phyloP scores from a whole-genome alignment of 73 alveolate genomes.

The Blepharisma stoltei region DNA sequence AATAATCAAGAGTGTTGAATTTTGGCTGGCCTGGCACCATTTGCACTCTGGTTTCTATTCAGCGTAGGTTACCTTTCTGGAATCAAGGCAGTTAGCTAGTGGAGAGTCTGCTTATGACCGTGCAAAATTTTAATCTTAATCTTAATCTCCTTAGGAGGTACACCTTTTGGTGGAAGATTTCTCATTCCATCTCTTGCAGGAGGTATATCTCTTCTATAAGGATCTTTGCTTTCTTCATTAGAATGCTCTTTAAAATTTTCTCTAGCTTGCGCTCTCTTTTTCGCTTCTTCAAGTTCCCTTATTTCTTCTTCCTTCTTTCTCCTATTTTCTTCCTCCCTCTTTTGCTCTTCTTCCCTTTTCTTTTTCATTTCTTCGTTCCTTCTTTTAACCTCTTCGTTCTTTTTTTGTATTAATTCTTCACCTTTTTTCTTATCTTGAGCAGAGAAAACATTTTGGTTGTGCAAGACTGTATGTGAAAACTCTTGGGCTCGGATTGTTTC shows the following conservation, averaged over 20 bases:
- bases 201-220: background rate
- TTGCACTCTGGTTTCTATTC: no score
- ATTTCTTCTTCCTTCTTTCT: background rate
- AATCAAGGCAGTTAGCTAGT: no score
- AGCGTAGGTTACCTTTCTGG: no score
- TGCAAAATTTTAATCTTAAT: background rate
- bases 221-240: background rate
- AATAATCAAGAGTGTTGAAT: no score
- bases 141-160: constrained; percentile 4
- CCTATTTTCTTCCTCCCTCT: constrained; percentile 8
- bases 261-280: background rate
- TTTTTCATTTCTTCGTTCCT: background rate
- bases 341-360: constrained; percentile 18
- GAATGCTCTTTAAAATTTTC: background rate
- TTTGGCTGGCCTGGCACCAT: no score
- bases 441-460: constrained; percentile 56
- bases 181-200: background rate
- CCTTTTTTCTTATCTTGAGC: constrained; percentile 28
- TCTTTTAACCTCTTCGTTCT: constrained; percentile 5
- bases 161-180: background rate
- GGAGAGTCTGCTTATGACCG: no score
- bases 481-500: constrained; percentile 47
- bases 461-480: constrained; percentile 68
- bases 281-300: background rate
- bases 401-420: constrained; percentile 15